phyloP scores from a whole-genome alignment of 495 filamentous ascomycete species.

The Bathelium albidoporum region DNA sequence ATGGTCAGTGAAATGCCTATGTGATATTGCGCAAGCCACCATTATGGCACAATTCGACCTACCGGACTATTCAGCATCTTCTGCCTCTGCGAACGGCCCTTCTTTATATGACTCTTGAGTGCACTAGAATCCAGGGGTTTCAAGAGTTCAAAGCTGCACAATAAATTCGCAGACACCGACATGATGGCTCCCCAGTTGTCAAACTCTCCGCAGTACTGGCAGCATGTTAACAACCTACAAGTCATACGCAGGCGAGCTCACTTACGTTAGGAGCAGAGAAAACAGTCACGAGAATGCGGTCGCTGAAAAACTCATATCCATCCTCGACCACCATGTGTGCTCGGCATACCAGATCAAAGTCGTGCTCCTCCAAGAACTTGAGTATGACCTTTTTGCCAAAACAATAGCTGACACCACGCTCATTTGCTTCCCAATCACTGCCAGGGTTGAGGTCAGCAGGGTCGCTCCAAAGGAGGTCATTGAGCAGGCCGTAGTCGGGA shows the following conservation, averaged over 20 bases:
- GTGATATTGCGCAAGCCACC: not conserved
- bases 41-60: slow-evolving; percentile 20
- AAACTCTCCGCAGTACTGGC: slow-evolving; percentile 95
- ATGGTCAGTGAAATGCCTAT: slow-evolving; percentile 5
- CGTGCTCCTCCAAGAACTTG: slow-evolving; percentile 86
- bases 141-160: slow-evolving; percentile 94
- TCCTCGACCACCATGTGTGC: slow-evolving; percentile 99
- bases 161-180: slow-evolving; percentile 85
- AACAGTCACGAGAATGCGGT: slow-evolving; percentile 89
- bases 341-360: slow-evolving; percentile 94
- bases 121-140: slow-evolving; percentile 96
- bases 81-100: slow-evolving; percentile 80
- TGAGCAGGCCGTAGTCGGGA: slow-evolving; percentile 91
- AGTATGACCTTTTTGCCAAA: slow-evolving; percentile 98
- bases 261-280: slow-evolving; percentile 96
- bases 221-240: slow-evolving; percentile 18
- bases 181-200: slow-evolving; percentile 99
- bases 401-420: slow-evolving; percentile 95
- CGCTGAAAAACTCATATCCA: slow-evolving; percentile 98
- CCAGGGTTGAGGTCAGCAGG: slow-evolving; percentile 81
- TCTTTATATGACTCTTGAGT: slow-evolving; percentile 98
- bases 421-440: slow-evolving; percentile 94
- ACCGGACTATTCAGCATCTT: slow-evolving; percentile 91
- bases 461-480: slow-evolving; percentile 96
- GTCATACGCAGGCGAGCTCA: slow-evolving; percentile 16